These are phyloP conservation scores for Trematosphaeria pertusa DNA, from an alignment of 2,329 filamentous ascomycete genomes.

Conservation along the genomic window DNA sequence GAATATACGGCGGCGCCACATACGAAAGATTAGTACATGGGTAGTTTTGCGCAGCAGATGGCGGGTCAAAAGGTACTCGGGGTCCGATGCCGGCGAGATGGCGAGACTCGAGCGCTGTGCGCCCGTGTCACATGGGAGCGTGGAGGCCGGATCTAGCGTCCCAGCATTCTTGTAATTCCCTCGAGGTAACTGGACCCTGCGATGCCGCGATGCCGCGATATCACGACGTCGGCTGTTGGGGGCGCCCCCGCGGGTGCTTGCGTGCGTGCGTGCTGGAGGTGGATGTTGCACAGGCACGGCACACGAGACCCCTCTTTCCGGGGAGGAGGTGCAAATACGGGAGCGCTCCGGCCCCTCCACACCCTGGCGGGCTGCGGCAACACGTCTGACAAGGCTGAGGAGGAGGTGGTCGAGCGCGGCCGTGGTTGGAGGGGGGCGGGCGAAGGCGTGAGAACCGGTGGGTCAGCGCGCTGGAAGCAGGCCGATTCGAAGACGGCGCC, in stretches of 20 bases:
- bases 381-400: conserved; percentile 34
- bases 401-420: conserved; percentile 23
- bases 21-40: too few species aligned
- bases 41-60: too few species aligned
- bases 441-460: conserved; percentile 26
- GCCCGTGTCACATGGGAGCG: conserved; percentile 8
- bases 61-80: too few species aligned
- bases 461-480: conserved; percentile 28
- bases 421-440: conserved; percentile 27
- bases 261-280: background rate
- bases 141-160: background rate
- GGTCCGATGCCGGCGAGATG: background rate
- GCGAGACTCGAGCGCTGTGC: conserved; percentile 6
- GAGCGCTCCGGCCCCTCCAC: conserved; percentile 22
- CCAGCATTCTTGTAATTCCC: background rate
- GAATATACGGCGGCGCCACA: background rate
- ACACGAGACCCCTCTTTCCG: conserved; percentile 2
- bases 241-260: conserved; percentile 1
- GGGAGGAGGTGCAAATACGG: conserved; percentile 8
- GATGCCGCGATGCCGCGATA: too few species aligned
- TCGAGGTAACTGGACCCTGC: conserved; percentile 4
- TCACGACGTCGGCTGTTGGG: background rate
- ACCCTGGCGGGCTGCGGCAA: conserved; percentile 22
- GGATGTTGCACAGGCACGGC: conserved; percentile 9
- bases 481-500: conserved; percentile 35